Percentiles rank a stretch among this genome's conserved stretches.
These are phyloP conservation scores for Cryptococcus maquisensis DNA, from an alignment of 1,284 basidiomycete species.

Conservation along the genomic window DNA sequence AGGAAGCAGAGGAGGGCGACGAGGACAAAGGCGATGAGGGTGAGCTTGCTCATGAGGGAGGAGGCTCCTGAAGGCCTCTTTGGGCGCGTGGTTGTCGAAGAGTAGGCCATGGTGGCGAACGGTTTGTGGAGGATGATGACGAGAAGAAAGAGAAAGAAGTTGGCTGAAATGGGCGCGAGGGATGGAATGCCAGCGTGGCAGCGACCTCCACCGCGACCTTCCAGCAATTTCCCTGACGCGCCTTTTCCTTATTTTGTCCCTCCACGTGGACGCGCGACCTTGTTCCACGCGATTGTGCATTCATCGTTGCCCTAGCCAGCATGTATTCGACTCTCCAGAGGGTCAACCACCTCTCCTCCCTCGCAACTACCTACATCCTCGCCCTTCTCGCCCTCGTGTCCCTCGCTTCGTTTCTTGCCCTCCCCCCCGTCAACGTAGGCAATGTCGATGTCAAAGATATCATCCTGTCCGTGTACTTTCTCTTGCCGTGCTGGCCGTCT, in stretches of 20 bases:
- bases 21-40: conserved; percentile 45
- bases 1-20: conserved; percentile 48
- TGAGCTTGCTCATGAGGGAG: conserved; percentile 39
- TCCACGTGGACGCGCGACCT: too few relatives aligned
- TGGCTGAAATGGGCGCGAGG: too few relatives aligned
- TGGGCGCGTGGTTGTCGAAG: conserved; percentile 21
- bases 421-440: conserved; percentile 33
- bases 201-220: not conserved
- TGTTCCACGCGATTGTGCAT: not conserved
- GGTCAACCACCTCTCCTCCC: conserved; percentile 45
- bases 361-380: conserved; percentile 47
- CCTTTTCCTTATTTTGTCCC: conserved; percentile 20
- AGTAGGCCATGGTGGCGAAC: conserved; percentile 28
- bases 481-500: not conserved
- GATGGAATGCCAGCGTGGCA: conserved; percentile 15
- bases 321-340: conserved; percentile 49
- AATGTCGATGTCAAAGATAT: conserved; percentile 42
- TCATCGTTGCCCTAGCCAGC: not conserved
- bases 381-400: conserved; percentile 46
- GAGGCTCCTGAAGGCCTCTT: conserved; percentile 22
- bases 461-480: conserved; percentile 35
- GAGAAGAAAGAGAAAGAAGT: conserved; percentile 6
- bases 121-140: conserved; percentile 5
- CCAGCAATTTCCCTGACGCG: conserved; percentile 13
- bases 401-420: conserved; percentile 35